Base-by-base conservation (phyloP, 768 basidiomycete species). In the Suillus clintonianus region DNA sequence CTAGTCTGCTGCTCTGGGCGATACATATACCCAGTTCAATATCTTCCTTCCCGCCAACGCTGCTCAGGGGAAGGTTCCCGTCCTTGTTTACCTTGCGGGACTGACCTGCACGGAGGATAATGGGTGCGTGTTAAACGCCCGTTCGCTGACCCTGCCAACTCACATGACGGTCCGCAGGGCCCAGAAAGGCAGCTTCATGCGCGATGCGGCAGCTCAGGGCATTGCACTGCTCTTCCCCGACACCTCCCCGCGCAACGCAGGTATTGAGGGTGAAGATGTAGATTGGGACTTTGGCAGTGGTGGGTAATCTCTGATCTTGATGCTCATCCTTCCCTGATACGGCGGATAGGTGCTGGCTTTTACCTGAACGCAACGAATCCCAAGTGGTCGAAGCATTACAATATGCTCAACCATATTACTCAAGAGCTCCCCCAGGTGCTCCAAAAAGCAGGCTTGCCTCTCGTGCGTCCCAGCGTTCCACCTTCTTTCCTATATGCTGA, bases 201-300 rank as follows among this genome's bases (percentile, higher is more conserved):
- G 87, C n/a, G 86, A 90, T 45, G 97, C 97, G 2, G 86, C 94
- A 5, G 81, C 86, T 22, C 88, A 97, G 70, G 89, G 91, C 7
- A 89, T 99, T 61, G 96, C 97, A 0, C 79, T 99, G 57, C 86
- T 99, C 64, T 94, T 98, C 75, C 94, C 97, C 2, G 97, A 99
- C 72, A 99, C 97, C 0, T 95, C 93, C 39, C 97, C 97, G 1
- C 86, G 97, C 42, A 95, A 95, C 5, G 95, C 97, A 19, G 90
- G 89, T 19, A 83, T 94, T 63, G 86, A 89, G 57, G 93, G 90
- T 53, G 95, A 95, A 79, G 83, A 88, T 41, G 81, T 83, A 61
- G 83, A 87, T 74, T 97, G 93, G 94, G 92, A 97, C 70, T 95
- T 97, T 75, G 96, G 96, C 45, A 89, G 89, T 32, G 94, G 95